Conservation (phyloP, 2,329 filamentous ascomycete species). For the Colletotrichum musicola region DNA sequence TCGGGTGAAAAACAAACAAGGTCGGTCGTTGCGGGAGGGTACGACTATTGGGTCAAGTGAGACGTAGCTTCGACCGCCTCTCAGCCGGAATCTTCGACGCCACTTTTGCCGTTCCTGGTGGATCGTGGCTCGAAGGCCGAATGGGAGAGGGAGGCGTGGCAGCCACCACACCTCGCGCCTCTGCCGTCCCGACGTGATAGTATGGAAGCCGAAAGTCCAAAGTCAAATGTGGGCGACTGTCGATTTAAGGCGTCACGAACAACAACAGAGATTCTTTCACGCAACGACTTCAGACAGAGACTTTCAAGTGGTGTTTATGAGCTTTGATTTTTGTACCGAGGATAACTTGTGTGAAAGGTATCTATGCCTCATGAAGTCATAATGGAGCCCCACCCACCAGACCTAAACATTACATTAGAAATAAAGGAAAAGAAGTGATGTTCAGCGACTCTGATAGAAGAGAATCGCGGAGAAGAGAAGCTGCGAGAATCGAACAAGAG, state of each 20-base stretch:
- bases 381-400: constrained; percentile 21
- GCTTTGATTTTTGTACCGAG: neutral
- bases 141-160: neutral
- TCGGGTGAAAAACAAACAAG: neutral
- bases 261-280: too few species aligned
- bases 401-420: constrained; percentile 39
- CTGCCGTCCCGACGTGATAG: neutral
- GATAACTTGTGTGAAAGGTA: constrained; percentile 18
- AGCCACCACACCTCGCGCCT: neutral
- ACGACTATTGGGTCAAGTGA: neutral
- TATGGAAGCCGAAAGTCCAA: too few species aligned
- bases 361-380: constrained; percentile 35
- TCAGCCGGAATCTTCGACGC: neutral
- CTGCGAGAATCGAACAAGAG: constrained; percentile 17
- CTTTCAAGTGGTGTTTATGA: too few species aligned
- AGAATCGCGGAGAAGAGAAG: constrained; percentile 2
- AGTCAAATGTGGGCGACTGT: too few species aligned
- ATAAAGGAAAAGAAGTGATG: neutral
- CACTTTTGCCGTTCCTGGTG: neutral
- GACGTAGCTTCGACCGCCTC: neutral
- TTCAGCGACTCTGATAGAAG: neutral
- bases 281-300: too few species aligned
- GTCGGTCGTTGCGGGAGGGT: neutral
- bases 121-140: neutral
- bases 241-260: too few species aligned